Evolutionary conservation across 2,329 filamentous ascomycete genomes (phyloP).

Genomic region (Chrysoporthe puriensis): DNA sequence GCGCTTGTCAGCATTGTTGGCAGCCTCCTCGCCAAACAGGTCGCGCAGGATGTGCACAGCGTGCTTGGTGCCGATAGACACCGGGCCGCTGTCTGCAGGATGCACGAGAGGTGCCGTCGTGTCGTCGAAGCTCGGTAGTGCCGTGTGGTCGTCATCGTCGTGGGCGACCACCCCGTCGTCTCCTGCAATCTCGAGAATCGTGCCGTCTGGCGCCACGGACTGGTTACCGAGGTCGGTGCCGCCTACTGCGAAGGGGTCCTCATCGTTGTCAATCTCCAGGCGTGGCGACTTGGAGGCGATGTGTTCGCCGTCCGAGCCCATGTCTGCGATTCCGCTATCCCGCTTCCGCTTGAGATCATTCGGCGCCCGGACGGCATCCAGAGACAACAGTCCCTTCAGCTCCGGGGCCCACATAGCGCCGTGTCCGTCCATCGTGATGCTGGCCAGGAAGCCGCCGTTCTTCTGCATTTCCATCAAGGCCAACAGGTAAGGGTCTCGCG

Average conservation of each 20-base stretch:
- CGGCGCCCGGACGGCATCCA: slow-evolving; percentile 76
- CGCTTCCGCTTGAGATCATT: slow-evolving; percentile 92
- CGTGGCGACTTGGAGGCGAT: slow-evolving; percentile 70
- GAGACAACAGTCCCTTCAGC: slow-evolving; percentile 85
- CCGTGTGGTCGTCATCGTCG: slow-evolving; percentile 53
- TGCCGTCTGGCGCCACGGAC: slow-evolving; percentile 61
- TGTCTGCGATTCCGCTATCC: slow-evolving; percentile 81
- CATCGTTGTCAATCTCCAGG: slow-evolving; percentile 69
- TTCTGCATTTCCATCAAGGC: slow-evolving; percentile 91
- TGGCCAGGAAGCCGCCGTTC: slow-evolving; percentile 86
- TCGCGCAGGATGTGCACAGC: slow-evolving; percentile 94
- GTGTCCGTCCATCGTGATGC: slow-evolving; percentile 80
- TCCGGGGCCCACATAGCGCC: slow-evolving; percentile 87
- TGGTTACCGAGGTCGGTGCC: slow-evolving; percentile 58
- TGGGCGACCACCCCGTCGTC: slow-evolving; percentile 52
- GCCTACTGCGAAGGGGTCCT: slow-evolving; percentile 53
- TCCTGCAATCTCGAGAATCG: slow-evolving; percentile 66
- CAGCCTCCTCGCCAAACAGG: slow-evolving; percentile 76
- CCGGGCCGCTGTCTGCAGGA: slow-evolving; percentile 80
- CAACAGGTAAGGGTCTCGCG: slow-evolving; percentile 83
- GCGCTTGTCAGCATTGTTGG: slow-evolving; percentile 70
- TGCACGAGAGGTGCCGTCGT: slow-evolving; percentile 76
- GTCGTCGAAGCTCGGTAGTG: slow-evolving; percentile 73
- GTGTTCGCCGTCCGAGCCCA: slow-evolving; percentile 67
- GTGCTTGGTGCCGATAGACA: slow-evolving; percentile 90